Evolutionary conservation across 208 protist species (phyloP).

Genomic region (Tritrichomonas musculus): DNA sequence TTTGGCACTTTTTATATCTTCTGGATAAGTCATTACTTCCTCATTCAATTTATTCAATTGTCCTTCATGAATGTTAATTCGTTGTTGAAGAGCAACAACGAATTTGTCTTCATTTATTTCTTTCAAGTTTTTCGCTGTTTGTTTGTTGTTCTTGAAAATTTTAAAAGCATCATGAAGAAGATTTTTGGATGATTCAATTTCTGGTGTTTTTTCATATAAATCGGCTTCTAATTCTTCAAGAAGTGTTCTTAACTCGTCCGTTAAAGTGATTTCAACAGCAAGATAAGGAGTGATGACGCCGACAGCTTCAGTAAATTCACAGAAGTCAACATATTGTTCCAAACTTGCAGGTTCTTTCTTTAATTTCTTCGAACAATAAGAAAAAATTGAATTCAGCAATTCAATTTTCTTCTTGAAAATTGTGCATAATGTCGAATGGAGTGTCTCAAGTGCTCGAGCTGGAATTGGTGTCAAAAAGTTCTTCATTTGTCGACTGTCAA

Average conservation of each 20-base stretch:
- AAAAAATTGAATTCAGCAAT: not conserved
- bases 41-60: not conserved
- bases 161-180: constrained; percentile 5
- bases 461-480: not conserved
- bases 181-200: not conserved
- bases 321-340: constrained; percentile 9
- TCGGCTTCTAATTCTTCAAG: not conserved
- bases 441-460: not conserved
- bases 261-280: not conserved
- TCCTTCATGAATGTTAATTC: not conserved
- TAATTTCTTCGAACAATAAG: not conserved
- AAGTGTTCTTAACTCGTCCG: not conserved
- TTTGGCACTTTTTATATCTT: not conserved
- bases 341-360: not conserved
- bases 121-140: not conserved
- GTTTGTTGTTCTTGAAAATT: not conserved
- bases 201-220: not conserved
- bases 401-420: not conserved
- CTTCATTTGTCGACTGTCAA: not conserved
- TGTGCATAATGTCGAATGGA: not conserved
- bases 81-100: not conserved
- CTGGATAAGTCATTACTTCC: not conserved
- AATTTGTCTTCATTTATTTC: not conserved
- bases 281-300: not conserved
- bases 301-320: not conserved